These are phyloP conservation scores for apple (Malus domestica) DNA, from an alignment of 306 rosid genomes.

Conservation along the genomic window DNA sequence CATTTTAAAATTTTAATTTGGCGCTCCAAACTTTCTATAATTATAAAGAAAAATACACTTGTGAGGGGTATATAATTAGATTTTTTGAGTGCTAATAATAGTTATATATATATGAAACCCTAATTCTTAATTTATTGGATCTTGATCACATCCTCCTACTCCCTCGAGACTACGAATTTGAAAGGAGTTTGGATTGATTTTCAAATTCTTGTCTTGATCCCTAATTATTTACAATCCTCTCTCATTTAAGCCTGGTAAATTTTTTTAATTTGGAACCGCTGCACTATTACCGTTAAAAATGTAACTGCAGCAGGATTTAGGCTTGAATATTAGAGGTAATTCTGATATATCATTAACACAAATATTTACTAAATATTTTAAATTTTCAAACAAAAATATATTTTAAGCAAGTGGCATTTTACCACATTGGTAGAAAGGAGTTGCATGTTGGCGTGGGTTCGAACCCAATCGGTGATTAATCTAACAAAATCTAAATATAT, in stretches of 20 bases:
- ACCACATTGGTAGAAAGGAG: too few species aligned
- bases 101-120: too few species aligned
- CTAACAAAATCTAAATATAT: too few species aligned
- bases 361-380: not conserved
- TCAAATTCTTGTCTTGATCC: not conserved
- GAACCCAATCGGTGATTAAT: rapidly evolving
- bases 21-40: too few species aligned
- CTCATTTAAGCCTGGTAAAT: not conserved
- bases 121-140: too few species aligned
- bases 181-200: not conserved
- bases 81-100: too few species aligned
- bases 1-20: too few species aligned
- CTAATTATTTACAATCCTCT: not conserved
- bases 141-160: not conserved
- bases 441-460: too few species aligned
- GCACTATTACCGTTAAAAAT: not conserved
- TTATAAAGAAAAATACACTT: too few species aligned
- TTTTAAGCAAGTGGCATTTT: too few species aligned
- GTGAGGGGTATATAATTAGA: too few species aligned
- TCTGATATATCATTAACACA: not conserved
- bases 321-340: not conserved
- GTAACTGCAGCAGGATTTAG: not conserved
- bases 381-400: too few species aligned
- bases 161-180: not conserved
- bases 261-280: not conserved